Conservation (phyloP, 1,284 basidiomycete genomes). For the Amylostereum areolatum region DNA sequence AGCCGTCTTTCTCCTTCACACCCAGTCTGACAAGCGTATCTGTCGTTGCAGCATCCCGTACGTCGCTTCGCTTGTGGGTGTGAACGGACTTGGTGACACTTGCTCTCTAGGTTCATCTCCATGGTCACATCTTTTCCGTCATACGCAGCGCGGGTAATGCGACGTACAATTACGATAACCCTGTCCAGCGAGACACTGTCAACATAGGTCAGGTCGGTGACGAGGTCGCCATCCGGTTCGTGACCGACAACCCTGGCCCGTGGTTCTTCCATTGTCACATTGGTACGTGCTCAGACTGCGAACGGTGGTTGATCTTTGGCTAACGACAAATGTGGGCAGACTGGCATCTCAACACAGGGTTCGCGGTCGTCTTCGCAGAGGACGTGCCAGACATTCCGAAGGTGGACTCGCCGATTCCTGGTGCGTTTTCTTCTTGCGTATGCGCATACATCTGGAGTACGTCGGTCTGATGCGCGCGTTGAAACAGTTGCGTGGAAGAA, state of each 20-base stretch:
- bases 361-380: constrained; percentile 35
- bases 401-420: too few relatives aligned
- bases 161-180: constrained; percentile 24
- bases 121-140: constrained; percentile 20
- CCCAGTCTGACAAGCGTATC: neutral
- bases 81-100: too few relatives aligned
- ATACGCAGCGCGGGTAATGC: constrained; percentile 22
- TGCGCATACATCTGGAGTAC: too few relatives aligned
- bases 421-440: too few relatives aligned
- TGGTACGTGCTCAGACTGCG: neutral
- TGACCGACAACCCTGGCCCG: constrained; percentile 41
- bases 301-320: neutral
- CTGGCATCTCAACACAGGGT: constrained; percentile 35
- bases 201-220: constrained; percentile 21
- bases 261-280: constrained; percentile 46
- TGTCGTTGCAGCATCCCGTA: neutral
- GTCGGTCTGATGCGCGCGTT: too few relatives aligned
- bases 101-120: too few relatives aligned
- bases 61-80: too few relatives aligned
- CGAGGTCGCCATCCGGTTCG: constrained; percentile 26
- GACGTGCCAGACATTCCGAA: constrained; percentile 19
- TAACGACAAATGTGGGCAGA: constrained; percentile 14
- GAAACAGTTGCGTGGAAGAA: constrained; percentile 3
- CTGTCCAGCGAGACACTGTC: constrained; percentile 25
- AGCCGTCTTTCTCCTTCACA: neutral